Evolutionary conservation across 2,329 filamentous ascomycete species (phyloP).

Genomic region (Hirsutella minnesotensis): DNA sequence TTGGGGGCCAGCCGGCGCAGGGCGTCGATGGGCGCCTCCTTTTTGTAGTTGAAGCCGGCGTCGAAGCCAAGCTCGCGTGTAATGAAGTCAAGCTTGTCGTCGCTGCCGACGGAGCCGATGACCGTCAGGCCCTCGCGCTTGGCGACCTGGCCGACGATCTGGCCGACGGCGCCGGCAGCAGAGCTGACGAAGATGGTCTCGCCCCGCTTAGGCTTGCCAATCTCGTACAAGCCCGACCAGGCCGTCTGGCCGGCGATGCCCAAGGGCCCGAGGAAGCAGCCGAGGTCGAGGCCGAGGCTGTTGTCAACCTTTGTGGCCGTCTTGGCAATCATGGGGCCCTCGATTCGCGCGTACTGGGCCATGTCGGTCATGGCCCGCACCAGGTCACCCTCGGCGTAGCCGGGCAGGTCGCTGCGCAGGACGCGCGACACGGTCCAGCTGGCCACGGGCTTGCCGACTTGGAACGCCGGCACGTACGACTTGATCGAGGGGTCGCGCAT

Average conservation of each 20-base stretch:
- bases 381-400: conserved; percentile 57
- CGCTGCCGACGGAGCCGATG: conserved; percentile 67
- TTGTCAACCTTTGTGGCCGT: conserved; percentile 56
- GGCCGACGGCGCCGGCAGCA: conserved; percentile 70
- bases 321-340: conserved; percentile 23
- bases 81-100: conserved; percentile 65
- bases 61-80: conserved; percentile 39
- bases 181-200: conserved; percentile 75
- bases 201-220: conserved; percentile 50
- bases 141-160: conserved; percentile 72
- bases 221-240: conserved; percentile 55
- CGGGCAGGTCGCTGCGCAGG: conserved; percentile 51
- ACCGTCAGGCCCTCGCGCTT: conserved; percentile 71
- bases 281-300: conserved; percentile 52
- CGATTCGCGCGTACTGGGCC: conserved; percentile 56
- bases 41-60: conserved; percentile 79
- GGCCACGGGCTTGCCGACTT: conserved; percentile 49
- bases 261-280: conserved; percentile 61
- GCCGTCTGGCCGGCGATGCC: conserved; percentile 52
- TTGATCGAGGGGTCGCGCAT: conserved; percentile 56
- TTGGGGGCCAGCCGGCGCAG: conserved; percentile 60
- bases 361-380: conserved; percentile 44
- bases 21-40: conserved; percentile 56
- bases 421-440: conserved; percentile 57
- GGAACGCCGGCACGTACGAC: conserved; percentile 45